Evolutionary conservation across 257 asterid genomes (phyloP).

Genomic region (Fraxinus pennsylvanica): DNA sequence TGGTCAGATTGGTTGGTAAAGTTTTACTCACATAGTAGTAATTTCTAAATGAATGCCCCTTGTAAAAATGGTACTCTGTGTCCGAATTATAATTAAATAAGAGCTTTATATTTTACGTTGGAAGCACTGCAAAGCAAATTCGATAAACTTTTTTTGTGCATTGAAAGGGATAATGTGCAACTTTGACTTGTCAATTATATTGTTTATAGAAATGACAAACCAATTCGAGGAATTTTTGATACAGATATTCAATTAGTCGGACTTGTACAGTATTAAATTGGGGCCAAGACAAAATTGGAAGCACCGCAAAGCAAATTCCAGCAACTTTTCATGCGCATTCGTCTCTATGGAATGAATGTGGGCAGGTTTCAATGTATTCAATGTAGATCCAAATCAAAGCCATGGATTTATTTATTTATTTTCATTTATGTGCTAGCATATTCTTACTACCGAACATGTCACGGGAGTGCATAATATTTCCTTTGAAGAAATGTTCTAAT

Average conservation of each 20-base stretch:
- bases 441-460: too few species aligned
- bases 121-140: not conserved
- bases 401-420: not conserved
- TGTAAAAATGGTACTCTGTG: not conserved
- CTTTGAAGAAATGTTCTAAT: too few species aligned
- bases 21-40: not conserved
- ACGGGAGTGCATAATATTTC: too few species aligned
- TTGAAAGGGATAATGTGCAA: not conserved
- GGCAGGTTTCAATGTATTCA: constrained; percentile 35
- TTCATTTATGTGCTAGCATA: not conserved
- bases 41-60: not conserved
- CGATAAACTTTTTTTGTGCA: constrained; percentile 40
- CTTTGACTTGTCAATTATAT: too few species aligned
- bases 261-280: too few species aligned
- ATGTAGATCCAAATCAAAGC: constrained; percentile 15
- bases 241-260: too few species aligned
- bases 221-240: too few species aligned
- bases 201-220: too few species aligned
- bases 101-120: not conserved
- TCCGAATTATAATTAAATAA: not conserved
- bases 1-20: not conserved
- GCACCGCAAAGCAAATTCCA: not conserved
- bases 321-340: constrained; percentile 43
- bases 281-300: too few species aligned
- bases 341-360: constrained; percentile 41